Base-by-base conservation (phyloP, 208 protist genomes). In the Trypanosoma melophagium region DNA sequence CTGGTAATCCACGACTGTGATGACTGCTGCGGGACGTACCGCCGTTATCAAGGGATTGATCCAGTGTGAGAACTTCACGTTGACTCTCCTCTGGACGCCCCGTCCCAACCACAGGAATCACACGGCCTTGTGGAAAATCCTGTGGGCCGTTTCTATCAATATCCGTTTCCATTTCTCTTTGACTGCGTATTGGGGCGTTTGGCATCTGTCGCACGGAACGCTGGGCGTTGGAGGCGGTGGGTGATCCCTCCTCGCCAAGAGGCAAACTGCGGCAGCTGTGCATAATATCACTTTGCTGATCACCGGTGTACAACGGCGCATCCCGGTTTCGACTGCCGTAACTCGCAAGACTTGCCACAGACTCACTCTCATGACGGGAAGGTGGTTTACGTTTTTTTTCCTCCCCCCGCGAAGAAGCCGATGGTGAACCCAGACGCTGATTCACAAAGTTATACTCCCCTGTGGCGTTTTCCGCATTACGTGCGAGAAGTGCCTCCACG, bases 401-500 rank as follows among this genome's bases (percentile, higher is more conserved):
- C 12, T 12, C 40, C 12, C 40, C 40, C 12, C 40, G 8, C 7
- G 40, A 14, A 14, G 40, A 14, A 14, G 40, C 12, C 12, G 40
- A 44, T 14, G 40, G 40, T 12, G 69, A 60, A 25, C 25, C 25
- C 24, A 45, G 16, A 42, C 55, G 50, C 14, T 25, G 31, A n/a
- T n/a, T n/a, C n/a, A n/a, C n/a, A n/a, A n/a, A n/a, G 52, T 41
- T 21, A 10, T 59, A 24, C 1, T 51, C 25, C 69, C 42, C 8
- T 73, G 76, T 16, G 50, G 69, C 35, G 22, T 80, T 73, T 74
- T 83, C 72, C 0, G 86, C 86, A 49, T 66, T 59, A 35, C 84
- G 79, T 21, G 64, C 63, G 19, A 81, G 62, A 49, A 95, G 76
- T 2, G 77, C 84, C 38, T 80, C 66, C 7, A 81, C 78, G 31